Percentiles rank a stretch among this genome's conserved stretches.
Evolutionary conservation across 306 rosid genomes (phyloP).

Genomic region (Alnus rubra): DNA sequence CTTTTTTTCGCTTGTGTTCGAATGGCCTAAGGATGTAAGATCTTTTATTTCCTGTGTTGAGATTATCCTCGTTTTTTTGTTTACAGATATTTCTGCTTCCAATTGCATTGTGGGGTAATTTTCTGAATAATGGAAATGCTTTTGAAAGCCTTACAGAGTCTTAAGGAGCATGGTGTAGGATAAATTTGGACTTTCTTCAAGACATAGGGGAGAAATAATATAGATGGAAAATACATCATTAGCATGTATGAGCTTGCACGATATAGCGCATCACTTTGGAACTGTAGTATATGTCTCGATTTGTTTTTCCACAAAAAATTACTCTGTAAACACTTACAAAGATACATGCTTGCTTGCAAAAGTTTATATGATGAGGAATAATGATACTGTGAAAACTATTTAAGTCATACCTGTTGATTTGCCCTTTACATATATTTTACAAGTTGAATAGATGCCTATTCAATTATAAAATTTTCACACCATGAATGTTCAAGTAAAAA

Average conservation of each 20-base stretch:
- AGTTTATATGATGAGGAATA: background rate
- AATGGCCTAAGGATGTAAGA: slow-evolving; percentile 99
- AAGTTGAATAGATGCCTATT: background rate
- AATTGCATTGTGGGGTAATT: background rate
- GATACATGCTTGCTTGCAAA: background rate
- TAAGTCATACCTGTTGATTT: background rate
- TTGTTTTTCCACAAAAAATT: background rate
- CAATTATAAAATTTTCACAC: background rate
- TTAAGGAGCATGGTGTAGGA: background rate
- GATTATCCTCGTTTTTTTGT: background rate
- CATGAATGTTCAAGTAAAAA: background rate
- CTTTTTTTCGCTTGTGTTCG: slow-evolving; percentile 86
- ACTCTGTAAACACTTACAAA: background rate
- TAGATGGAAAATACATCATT: background rate
- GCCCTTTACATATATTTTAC: background rate
- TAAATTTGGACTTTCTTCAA: background rate
- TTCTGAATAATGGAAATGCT: slow-evolving; percentile 19
- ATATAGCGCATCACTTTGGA: background rate
- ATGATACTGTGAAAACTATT: background rate
- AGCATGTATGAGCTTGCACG: background rate
- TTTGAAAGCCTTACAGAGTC: background rate
- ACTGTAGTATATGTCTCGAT: background rate
- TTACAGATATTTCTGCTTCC: background rate
- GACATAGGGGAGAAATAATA: background rate
- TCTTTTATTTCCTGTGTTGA: slow-evolving; percentile 36